Conservation (phyloP, 2,329 filamentous ascomycete species). For the Stachybotrys chlorohalonatus region DNA sequence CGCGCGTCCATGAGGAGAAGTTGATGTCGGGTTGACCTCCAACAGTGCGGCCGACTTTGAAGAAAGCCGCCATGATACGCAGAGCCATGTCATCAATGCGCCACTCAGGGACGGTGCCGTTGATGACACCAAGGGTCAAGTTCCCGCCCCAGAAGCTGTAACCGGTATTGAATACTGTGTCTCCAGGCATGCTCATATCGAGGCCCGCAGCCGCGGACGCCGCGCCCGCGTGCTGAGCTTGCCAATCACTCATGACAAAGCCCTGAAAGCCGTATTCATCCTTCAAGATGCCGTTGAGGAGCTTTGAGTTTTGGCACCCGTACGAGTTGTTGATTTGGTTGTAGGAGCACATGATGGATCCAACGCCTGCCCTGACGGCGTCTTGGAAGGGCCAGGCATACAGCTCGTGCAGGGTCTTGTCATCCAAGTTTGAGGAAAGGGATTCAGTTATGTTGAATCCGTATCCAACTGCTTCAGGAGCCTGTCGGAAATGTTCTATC, state of each 20-base stretch:
- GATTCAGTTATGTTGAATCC: constrained; percentile 55
- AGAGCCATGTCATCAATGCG: constrained; percentile 87
- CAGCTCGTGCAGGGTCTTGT: constrained; percentile 66
- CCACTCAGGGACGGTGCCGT: constrained; percentile 82
- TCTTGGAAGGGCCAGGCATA: constrained; percentile 75
- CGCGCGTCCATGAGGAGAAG: constrained; percentile 79
- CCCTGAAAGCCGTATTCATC: constrained; percentile 74
- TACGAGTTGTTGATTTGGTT: constrained; percentile 77
- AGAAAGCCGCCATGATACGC: constrained; percentile 66
- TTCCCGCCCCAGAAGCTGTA: constrained; percentile 76
- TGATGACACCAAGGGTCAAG: constrained; percentile 76
- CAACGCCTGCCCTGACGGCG: constrained; percentile 58
- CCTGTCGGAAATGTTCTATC: constrained; percentile 62
- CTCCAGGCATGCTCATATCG: constrained; percentile 86
- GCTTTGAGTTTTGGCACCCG: constrained; percentile 68
- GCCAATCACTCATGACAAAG: constrained; percentile 75
- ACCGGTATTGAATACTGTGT: constrained; percentile 67
- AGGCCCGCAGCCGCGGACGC: constrained; percentile 61
- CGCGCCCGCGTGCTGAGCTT: constrained; percentile 62
- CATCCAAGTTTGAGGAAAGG: constrained; percentile 55
- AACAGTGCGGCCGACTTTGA: constrained; percentile 53
- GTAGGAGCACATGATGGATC: constrained; percentile 59
- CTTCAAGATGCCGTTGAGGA: constrained; percentile 69
- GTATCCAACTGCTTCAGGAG: constrained; percentile 38
- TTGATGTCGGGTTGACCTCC: constrained; percentile 50